Conservation (phyloP, 352 stramenopile genomes). For the Phytophthora agathidicida region DNA sequence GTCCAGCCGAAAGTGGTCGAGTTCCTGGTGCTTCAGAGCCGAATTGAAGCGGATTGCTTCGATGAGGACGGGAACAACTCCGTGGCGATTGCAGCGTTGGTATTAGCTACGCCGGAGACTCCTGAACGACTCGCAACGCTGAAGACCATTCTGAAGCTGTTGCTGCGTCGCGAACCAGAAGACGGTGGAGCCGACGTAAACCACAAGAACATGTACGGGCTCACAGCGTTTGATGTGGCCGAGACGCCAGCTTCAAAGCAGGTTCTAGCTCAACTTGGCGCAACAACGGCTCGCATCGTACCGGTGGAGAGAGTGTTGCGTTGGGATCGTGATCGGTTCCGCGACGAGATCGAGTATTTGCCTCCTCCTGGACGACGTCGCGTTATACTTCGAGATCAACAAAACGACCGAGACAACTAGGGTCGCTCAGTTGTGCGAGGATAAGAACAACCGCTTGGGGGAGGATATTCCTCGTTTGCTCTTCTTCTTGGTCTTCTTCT, state of each 20-base stretch:
- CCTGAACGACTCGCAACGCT: conserved; percentile 19
- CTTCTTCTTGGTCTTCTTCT: conserved; percentile 36
- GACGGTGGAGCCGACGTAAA: conserved; percentile 55
- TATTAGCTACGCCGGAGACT: conserved; percentile 30
- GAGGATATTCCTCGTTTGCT: conserved; percentile 28
- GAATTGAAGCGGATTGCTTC: conserved; percentile 58
- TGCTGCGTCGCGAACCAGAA: conserved; percentile 34
- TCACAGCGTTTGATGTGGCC: conserved; percentile 64
- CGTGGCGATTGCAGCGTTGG: conserved; percentile 54
- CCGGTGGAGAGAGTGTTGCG: conserved; percentile 53
- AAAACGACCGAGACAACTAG: conserved; percentile 9
- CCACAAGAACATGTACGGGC: conserved; percentile 73
- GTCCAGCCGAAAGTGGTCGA: conserved; percentile 48
- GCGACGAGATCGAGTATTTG: conserved; percentile 54
- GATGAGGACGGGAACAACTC: conserved; percentile 82
- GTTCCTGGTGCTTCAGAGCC: conserved; percentile 52
- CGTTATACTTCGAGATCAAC: conserved; percentile 33
- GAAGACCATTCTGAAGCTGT: conserved; percentile 25
- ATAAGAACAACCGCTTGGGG: conserved; percentile 62
- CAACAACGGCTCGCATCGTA: conserved; percentile 46
- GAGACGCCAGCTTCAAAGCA: conserved; percentile 49
- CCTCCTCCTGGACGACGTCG: conserved; percentile 34
- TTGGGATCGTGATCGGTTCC: conserved; percentile 57
- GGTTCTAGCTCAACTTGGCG: conserved; percentile 48
- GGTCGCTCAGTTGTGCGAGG: conserved; percentile 37